A percentile compares a stretch with the other conserved stretches of the same genome.
These are phyloP conservation scores for Monascus purpureus DNA, from an alignment of 495 filamentous ascomycete genomes.

Conservation along the genomic window DNA sequence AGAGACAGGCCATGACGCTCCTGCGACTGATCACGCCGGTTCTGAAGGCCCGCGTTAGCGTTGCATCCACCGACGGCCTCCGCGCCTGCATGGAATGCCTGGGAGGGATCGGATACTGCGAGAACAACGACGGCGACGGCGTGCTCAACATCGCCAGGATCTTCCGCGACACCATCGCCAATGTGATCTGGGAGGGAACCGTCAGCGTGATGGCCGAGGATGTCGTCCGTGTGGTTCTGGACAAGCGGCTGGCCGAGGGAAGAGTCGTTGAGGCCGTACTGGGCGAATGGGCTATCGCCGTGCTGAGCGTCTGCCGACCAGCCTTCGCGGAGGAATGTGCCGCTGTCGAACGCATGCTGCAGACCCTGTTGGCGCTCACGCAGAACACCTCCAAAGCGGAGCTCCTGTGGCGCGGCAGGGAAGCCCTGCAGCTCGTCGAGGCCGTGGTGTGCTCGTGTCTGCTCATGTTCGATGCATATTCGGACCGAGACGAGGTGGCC, in stretches of 20 bases:
- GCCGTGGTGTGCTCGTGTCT: constrained; percentile 6
- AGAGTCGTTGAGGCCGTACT: constrained; percentile 19
- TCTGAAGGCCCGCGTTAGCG: constrained; percentile 40
- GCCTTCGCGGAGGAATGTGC: too few species aligned
- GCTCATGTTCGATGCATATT: constrained; percentile 6
- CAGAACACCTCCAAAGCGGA: too few species aligned
- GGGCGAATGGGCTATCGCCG: constrained; percentile 16
- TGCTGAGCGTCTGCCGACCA: background rate
- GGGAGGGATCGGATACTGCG: constrained; percentile 50
- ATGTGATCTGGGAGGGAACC: constrained; percentile 61
- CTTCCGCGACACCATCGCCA: constrained; percentile 44
- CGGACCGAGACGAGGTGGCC: constrained; percentile 9
- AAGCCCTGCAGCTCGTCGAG: too few species aligned
- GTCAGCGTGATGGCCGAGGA: constrained; percentile 50
- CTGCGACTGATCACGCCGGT: constrained; percentile 43
- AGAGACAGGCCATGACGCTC: too few species aligned
- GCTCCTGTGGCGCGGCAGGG: constrained; percentile 2
- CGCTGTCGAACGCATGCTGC: too few species aligned
- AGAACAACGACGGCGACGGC: constrained; percentile 34
- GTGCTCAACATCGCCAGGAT: constrained; percentile 45
- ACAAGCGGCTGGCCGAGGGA: constrained; percentile 22
- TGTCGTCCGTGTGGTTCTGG: constrained; percentile 35
- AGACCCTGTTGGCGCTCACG: too few species aligned
- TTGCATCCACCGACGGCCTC: constrained; percentile 31
- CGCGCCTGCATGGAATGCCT: constrained; percentile 44